Base-by-base conservation (phyloP, 2,329 filamentous ascomycete species). In the Aaosphaeria arxii region DNA sequence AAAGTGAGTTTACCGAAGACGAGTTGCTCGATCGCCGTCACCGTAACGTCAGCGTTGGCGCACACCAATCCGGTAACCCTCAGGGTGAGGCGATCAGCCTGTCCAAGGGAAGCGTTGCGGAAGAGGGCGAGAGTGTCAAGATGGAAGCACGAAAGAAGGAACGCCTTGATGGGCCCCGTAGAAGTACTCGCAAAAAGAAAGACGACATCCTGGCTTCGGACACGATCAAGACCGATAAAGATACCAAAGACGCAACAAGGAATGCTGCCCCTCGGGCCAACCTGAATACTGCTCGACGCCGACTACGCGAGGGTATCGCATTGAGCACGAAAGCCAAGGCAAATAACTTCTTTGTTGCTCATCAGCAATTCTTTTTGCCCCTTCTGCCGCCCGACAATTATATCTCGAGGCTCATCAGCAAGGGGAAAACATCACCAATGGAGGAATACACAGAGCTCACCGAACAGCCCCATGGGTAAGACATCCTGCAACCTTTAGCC, bases 281-380 rank as follows among this genome's bases (percentile, higher is more conserved):
- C 47, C 55, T 58, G 5, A 62, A 71, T 31, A 74, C 73, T 2
- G 66, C 71, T n/a, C 71, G 74, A 2, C 60, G 52, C 13, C 63
- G 65, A 6, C 63, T 76, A 7, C 69, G 73, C 29, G 62, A 69
- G 4, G 72, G 72, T 5, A 77, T 77, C 43, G 67, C 66, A 1
- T 58, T 59, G 11, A 56, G 66, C 49, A 74, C 74, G 5, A 76
- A 72, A 53, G 67, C 63, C 1, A 77, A 72, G 53, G 70, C 73
- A 2, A 70, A 76, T 56, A 70, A 70, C 5, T 79, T 77, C 53
- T 61, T 78, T 5, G 53, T 76, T 4, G 67, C 69, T 11, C 64
- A 78, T 55, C 71, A 73, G 49, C 65, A 76, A 13, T 66, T 67
- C 41, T 78, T 79, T 54, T 54, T 74, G n/a, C 74, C 76, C 0